Base-by-base conservation (phyloP, 805 yeast genomes). In the Torulaspora maleeae region DNA sequence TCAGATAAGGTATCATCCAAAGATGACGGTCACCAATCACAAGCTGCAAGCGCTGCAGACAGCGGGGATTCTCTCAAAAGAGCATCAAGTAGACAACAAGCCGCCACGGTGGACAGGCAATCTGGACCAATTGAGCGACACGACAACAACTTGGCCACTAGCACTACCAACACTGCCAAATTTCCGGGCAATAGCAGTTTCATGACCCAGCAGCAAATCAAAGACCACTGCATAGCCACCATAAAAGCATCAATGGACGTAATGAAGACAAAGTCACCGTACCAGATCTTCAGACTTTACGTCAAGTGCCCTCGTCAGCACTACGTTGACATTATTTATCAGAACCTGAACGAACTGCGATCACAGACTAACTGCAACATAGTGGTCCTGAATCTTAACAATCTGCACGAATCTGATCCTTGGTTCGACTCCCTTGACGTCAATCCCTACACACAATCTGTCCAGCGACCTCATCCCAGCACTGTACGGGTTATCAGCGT, bases 301-400 rank as follows among this genome's bases (percentile, higher is more conserved):
- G 52, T 66, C 9, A 61, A 54, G 42, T 59, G 61, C 24, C 70
- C 69, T 4, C 56, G 59, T n/a, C 60, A 55, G 36, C 43, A 54
- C 15, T 65, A 61, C 36, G 45, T 54, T 9, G 66, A 61, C 35
- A 42, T 56, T 32, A 41, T 56, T 15, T 59, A 52, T 43, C 63
- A 61, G 45, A 56, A 50, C 50, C 41, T 64, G 46, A 50, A 56
- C 53, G 59, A 64, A 36, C 37, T 67, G 50, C 53, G 68, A 50
- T 44, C 59, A 4, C 56, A 57, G 42, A 61, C 67, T 7, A 61
- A 59, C 33, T 64, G 69, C 47, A 66, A 66, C 40, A 56, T 64
- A 8, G 66, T 66, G 2, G 56, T 66, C 10, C 34, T 66, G 35
- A 59, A 63, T 32, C 44, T 64, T 24, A 64, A 56, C 40, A 66